Evolutionary conservation across 2,329 filamentous ascomycete species (phyloP), one percentile per base, ranked within the genome.

Genomic region (Parascedosporium putredinis): DNA sequence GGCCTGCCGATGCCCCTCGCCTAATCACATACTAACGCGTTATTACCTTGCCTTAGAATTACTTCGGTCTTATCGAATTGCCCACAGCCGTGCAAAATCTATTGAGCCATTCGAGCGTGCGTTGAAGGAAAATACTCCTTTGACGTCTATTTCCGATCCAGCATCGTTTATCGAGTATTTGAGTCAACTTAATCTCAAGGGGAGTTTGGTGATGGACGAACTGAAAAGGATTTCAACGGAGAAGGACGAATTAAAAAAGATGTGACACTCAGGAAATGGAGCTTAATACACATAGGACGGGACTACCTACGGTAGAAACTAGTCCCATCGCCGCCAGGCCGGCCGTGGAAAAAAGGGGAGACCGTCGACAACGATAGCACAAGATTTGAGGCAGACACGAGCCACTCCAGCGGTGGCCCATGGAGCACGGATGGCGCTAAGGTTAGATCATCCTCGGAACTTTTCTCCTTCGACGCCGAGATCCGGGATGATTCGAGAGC

Each of bases 31-130:
- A 34, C 2, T 9, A 42, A 9, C 3, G 8, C 31, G 45, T 40
- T 38, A 2, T 40, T 25, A 27, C 31, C 51, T 20, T 42, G 38
- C 54, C 46, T 56, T 42, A 44, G 27, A 44, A 10, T 74, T 98
- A 1, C 73, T 97, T 46, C 84, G 88, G 51, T 95, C 91, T 7
- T 98, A 98, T 67, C 81, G 89, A 54, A 83, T 90, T 55, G 93
- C 93, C 16, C 91, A 98, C 69, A 81, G 86, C 51, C 83, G 89
- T 47, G 88, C 90, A 38, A 81, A 86, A 10, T 81, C 86, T 2
- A 94, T 97, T 59, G 93, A 97, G 61, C 86, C 88, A 0, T 98
- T 98, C 63, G 93, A 98, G 67, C 84, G 87, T 50, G 83, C 86
- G 1, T 74, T 98, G 6, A 87, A 88, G 58, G 93, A 98, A 62